These are phyloP conservation scores for Babesia gibsoni DNA, from an alignment of 169 alveolate genomes.

Conservation along the genomic window DNA sequence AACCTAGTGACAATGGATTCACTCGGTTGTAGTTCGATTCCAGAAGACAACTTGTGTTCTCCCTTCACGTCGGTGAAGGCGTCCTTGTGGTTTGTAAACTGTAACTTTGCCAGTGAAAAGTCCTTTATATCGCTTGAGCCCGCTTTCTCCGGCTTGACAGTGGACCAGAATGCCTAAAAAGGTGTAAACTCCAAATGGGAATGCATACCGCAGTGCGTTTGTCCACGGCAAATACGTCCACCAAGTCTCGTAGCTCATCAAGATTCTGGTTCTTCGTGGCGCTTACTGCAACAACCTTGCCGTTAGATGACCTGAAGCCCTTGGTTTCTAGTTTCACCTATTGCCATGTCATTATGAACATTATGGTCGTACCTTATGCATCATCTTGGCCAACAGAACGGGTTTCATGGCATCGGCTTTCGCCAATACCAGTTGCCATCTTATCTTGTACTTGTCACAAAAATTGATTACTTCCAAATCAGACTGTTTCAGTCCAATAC, in stretches of 20 bases:
- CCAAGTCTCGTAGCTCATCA: slow-evolving; percentile 61
- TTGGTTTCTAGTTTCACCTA: slow-evolving; percentile 42
- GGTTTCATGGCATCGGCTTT: slow-evolving; percentile 70
- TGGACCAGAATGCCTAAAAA: no score
- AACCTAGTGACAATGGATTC: no score
- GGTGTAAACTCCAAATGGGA: no score
- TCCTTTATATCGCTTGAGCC: no score
- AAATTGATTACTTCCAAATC: slow-evolving; percentile 71
- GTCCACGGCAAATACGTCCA: slow-evolving; percentile 65
- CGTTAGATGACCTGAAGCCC: slow-evolving; percentile 52
- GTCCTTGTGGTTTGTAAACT: no score
- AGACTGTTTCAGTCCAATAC: slow-evolving; percentile 70
- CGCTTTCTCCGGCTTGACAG: no score
- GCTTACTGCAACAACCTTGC: slow-evolving; percentile 67
- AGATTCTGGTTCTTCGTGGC: slow-evolving; percentile 70
- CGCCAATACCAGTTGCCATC: slow-evolving; percentile 71
- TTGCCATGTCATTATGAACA: background rate
- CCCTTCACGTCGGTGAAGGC: no score
- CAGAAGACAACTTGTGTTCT: no score
- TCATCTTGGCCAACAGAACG: slow-evolving; percentile 49
- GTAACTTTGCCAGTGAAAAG: no score
- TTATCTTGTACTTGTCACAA: slow-evolving; percentile 67
- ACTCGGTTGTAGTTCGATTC: no score
- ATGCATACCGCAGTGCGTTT: slow-evolving; percentile 54
- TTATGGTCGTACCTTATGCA: slow-evolving; percentile 28